Conservation (phyloP, 257 asterid species). For the Lycium barbarum region DNA sequence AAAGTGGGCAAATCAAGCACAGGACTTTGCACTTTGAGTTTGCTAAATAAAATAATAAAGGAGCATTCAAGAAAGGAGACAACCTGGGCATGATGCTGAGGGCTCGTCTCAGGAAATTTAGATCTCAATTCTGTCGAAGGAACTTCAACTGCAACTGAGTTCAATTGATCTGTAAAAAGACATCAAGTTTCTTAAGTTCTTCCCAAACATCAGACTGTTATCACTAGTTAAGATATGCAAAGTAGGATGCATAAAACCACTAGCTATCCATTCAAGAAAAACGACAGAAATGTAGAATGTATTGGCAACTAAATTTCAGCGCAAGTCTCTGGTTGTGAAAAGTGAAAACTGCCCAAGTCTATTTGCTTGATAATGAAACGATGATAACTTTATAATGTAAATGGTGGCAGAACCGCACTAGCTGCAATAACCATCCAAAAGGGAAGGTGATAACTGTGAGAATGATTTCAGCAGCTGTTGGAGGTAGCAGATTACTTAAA, state of each 20-base stretch:
- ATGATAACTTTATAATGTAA: conserved; percentile 4
- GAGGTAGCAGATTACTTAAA: neutral
- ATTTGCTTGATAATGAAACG: neutral
- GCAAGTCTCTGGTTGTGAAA: neutral
- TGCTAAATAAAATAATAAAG: conserved; percentile 30
- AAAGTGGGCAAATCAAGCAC: neutral
- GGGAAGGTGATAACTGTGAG: conserved; percentile 3
- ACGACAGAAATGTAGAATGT: neutral
- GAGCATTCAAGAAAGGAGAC: conserved; percentile 35
- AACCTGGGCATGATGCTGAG: conserved; percentile 60
- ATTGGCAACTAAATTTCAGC: neutral
- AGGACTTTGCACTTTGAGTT: neutral
- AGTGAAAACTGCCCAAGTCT: neutral
- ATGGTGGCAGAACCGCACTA: neutral
- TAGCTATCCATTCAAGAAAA: conserved; percentile 24
- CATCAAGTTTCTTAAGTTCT: conserved; percentile 9
- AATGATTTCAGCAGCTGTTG: conserved; percentile 4
- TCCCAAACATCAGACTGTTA: conserved; percentile 24
- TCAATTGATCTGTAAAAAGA: conserved; percentile 45
- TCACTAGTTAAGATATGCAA: neutral
- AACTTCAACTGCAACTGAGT: conserved; percentile 41
- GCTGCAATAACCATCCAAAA: neutral
- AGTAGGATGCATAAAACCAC: neutral
- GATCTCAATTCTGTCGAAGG: conserved; percentile 42
- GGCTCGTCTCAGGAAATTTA: conserved; percentile 35